Evolutionary conservation across 176 grass and related monocot species (phyloP).

Genomic region (Eremochloa ophiuroides): DNA sequence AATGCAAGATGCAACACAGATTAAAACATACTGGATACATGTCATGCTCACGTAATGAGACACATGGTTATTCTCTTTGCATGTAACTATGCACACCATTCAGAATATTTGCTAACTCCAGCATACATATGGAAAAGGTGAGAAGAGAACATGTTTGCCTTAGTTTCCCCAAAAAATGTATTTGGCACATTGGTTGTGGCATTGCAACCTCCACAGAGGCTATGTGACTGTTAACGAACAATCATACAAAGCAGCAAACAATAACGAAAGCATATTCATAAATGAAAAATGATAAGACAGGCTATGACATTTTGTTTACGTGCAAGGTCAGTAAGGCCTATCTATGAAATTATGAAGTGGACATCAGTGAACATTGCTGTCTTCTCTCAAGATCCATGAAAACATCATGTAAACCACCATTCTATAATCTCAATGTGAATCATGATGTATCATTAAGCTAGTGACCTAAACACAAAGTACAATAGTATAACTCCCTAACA

Average conservation of each 20-base stretch:
- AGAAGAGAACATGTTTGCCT: slow-evolving; percentile 1
- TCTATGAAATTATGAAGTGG: slow-evolving; percentile 3
- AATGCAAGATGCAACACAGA: neutral
- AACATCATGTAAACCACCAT: neutral
- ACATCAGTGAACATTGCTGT: neutral
- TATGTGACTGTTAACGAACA: slow-evolving; percentile 1
- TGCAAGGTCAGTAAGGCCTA: slow-evolving; percentile 12
- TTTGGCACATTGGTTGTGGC: neutral
- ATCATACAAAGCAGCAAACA: slow-evolving; percentile 10
- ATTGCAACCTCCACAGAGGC: neutral
- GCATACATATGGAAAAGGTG: neutral
- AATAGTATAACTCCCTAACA: neutral
- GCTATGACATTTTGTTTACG: neutral
- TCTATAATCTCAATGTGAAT: neutral
- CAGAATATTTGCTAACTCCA: neutral
- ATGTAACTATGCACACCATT: neutral
- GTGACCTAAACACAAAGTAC: neutral
- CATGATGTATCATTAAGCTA: neutral
- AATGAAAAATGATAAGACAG: neutral
- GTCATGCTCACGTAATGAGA: neutral
- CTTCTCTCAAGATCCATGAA: neutral
- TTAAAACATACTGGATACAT: neutral
- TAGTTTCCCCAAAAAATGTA: neutral
- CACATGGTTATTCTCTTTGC: neutral
- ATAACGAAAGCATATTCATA: neutral